Conservation (phyloP, 1,284 basidiomycete species). For the Thelephora terrestris region DNA sequence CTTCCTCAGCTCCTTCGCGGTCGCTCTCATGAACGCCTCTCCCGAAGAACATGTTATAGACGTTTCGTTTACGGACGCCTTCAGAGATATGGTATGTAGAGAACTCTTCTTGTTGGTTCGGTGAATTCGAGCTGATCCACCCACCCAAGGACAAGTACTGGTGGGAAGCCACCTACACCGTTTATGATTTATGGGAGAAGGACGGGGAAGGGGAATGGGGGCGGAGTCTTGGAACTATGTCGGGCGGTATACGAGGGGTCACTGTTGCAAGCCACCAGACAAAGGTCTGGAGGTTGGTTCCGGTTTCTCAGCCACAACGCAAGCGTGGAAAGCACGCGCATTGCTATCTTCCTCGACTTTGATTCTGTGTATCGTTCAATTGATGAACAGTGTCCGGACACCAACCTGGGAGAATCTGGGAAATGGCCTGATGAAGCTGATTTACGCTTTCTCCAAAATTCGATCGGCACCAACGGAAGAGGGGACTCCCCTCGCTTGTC, state of each 20-base stretch:
- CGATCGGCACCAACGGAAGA: no score
- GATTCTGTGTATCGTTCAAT: no score
- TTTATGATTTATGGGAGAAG: constrained; percentile 31
- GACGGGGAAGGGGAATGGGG: constrained; percentile 24
- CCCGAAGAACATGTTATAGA: constrained; percentile 22
- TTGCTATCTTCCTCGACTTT: no score
- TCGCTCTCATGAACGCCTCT: constrained; percentile 29
- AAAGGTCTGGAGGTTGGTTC: constrained; percentile 22
- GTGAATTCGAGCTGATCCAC: background rate
- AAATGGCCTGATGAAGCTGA: no score
- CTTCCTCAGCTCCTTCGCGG: constrained; percentile 18
- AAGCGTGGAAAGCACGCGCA: background rate
- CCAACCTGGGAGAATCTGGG: no score
- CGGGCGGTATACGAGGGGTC: constrained; percentile 17
- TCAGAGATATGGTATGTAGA: constrained; percentile 22
- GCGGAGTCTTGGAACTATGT: constrained; percentile 19
- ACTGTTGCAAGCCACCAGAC: constrained; percentile 21
- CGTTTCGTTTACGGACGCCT: constrained; percentile 24
- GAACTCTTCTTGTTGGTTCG: background rate
- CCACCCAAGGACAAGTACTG: constrained; percentile 16
- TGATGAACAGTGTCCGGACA: no score
- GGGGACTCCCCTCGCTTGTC: no score
- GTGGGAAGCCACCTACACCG: constrained; percentile 19
- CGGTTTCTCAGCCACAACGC: constrained; percentile 4
- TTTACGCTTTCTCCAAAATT: no score